Percentiles rank a stretch among this genome's conserved stretches.
phyloP scores from a whole-genome alignment of 768 basidiomycete genomes.

The Mycena vitilis region DNA sequence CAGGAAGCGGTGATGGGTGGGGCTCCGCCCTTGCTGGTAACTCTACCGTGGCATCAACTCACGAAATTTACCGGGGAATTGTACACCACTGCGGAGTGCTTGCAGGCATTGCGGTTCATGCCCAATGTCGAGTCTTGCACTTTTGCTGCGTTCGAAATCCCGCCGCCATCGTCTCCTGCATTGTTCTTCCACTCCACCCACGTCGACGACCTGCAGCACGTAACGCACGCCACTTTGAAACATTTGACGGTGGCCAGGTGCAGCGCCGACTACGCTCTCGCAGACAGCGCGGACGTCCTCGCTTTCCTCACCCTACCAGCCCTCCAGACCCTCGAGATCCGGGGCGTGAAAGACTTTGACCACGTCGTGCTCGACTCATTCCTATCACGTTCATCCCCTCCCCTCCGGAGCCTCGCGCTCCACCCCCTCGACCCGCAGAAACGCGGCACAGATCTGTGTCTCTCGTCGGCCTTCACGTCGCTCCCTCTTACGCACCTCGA shows the following conservation, averaged over 20 bases:
- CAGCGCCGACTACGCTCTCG: no score
- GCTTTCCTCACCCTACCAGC: background rate
- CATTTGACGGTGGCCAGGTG: background rate
- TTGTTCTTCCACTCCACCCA: no score
- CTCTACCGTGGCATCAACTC: constrained; percentile 15
- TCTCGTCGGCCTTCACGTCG: no score
- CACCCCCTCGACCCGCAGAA: no score
- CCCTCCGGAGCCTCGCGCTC: no score
- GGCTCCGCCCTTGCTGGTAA: background rate
- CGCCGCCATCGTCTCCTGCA: no score
- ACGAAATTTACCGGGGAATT: constrained; percentile 13
- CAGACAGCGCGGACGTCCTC: background rate
- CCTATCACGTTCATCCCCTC: no score
- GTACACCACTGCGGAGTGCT: background rate
- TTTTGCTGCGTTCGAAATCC: no score
- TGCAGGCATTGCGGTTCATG: constrained; percentile 4
- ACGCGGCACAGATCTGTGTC: background rate
- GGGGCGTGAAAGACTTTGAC: background rate
- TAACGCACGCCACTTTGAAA: background rate
- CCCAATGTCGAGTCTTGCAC: background rate
- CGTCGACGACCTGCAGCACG: background rate
- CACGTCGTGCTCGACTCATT: no score
- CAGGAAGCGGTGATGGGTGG: background rate
- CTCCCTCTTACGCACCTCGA: constrained; percentile 10
- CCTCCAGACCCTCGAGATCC: background rate